Percentiles rank a stretch among this genome's conserved stretches.
Evolutionary conservation across 2,329 filamentous ascomycete genomes (phyloP).

Genomic region (Aspergillus ustus): DNA sequence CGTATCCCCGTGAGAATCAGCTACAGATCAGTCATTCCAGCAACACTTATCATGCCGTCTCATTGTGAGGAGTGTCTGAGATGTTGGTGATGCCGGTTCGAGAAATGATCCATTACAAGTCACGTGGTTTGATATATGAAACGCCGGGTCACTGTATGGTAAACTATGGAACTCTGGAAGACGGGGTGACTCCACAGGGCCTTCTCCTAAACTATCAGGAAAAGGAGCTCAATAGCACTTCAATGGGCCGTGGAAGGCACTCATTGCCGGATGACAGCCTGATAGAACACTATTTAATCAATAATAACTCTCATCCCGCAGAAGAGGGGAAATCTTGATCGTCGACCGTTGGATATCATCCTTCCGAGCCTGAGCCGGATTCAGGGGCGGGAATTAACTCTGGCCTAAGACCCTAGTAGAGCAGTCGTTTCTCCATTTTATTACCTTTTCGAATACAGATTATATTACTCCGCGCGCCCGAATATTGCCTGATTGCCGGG

Average conservation of each 20-base stretch:
- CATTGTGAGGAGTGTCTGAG: background rate
- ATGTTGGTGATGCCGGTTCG: background rate
- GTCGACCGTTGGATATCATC: background rate
- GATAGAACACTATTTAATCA: background rate
- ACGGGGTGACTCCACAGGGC: conserved; percentile 2
- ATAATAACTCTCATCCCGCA: background rate
- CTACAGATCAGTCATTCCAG: background rate
- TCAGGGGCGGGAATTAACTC: background rate
- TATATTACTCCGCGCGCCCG: background rate
- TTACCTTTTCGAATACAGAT: background rate
- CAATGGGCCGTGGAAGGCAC: background rate
- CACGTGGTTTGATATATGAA: conserved; percentile 4
- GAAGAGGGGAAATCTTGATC: background rate
- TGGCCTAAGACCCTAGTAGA: background rate
- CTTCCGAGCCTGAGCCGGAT: background rate
- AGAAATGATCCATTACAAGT: background rate
- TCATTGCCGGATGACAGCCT: too few relatives aligned
- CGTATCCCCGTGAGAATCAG: background rate
- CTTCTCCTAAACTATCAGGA: background rate
- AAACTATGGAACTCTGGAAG: background rate
- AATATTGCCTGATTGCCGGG: background rate
- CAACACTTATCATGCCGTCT: background rate
- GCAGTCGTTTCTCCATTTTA: background rate
- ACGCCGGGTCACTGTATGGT: conserved; percentile 9
- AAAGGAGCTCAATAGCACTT: background rate